These are phyloP conservation scores for Daedalea quercina DNA, from an alignment of 768 basidiomycete species.

Conservation along the genomic window DNA sequence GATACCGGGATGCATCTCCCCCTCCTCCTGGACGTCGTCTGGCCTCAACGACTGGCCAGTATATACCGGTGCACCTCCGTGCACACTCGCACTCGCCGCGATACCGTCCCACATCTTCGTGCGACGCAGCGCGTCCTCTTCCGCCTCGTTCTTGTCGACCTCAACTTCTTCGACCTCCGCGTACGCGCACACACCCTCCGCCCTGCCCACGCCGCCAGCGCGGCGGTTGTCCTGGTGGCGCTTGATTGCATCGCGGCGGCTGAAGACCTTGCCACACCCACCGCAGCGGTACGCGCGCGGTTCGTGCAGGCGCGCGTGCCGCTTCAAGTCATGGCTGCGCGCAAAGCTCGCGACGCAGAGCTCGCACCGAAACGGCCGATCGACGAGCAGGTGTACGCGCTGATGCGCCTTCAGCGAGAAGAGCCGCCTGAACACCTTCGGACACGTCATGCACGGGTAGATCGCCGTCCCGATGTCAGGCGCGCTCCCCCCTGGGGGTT, in stretches of 20 bases:
- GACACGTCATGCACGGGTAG: conserved; percentile 68
- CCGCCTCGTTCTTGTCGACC: conserved; percentile 42
- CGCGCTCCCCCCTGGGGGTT: too few relatives aligned
- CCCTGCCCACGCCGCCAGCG: conserved; percentile 9
- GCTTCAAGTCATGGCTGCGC: conserved; percentile 73
- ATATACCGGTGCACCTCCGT: background rate
- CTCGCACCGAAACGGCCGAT: conserved; percentile 60
- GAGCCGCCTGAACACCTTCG: conserved; percentile 63
- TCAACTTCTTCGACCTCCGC: conserved; percentile 52
- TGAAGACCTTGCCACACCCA: conserved; percentile 71
- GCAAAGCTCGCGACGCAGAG: conserved; percentile 71
- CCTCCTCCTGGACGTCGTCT: conserved; percentile 40
- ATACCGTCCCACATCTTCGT: conserved; percentile 65
- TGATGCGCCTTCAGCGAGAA: conserved; percentile 69
- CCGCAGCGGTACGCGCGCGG: conserved; percentile 67
- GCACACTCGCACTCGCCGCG: conserved; percentile 28
- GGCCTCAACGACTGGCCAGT: background rate
- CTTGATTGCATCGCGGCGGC: conserved; percentile 73
- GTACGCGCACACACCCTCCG: conserved; percentile 35
- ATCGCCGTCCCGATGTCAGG: conserved; percentile 65
- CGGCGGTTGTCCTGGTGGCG: conserved; percentile 63
- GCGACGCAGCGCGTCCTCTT: conserved; percentile 39
- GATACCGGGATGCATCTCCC: conserved; percentile 46
- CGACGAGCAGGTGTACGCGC: conserved; percentile 46
- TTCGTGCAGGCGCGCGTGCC: conserved; percentile 69